Evolutionary conservation across 352 stramenopile species (phyloP), one percentile per base, ranked within the genome.

Genomic region (Blastocystis sp.): DNA sequence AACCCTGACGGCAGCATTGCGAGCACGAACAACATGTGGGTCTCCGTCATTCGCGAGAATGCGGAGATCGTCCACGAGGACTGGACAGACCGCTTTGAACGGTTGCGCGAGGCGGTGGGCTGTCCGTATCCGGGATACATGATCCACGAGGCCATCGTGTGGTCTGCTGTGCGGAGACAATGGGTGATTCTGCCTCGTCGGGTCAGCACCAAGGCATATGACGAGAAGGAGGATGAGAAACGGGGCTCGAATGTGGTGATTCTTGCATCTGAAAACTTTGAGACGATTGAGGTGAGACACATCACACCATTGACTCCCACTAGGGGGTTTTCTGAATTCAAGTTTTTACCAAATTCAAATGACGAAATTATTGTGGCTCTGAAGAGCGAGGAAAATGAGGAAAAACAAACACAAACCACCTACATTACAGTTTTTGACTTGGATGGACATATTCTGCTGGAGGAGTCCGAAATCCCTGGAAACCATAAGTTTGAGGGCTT

Each of bases 171-270:
- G 70, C 93, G 96, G 78, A 94, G 95, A 30, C 96, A 98, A 90
- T 99, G 97, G 97, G 96, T 99, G 45, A 97, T 99, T 70, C 91
- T 99, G 69, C 97, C 97, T 20, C 94, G 97, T 11, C 95, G 97
- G 64, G 95, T 99, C 81, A 98, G 95, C 69, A 94, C 91, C 0
- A 93, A 98, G 47, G 90, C 92, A 11, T 99, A 99, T 91, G 96
- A 98, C 91, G 96, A 99, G 85, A 93, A 95, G 76, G 76, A 94
- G 62, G 97, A 99, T 90, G 97, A 99, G 91, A 94, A 92, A 73
- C 93, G 94, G 53, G 94, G 95, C 47, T 95, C 93, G 20, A 97
- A 97, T 91, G 94, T 95, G 90, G 78, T 98, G 41, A 92, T 97
- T 8, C 92, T 97, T 87, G 94, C 94, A 16, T 95, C 94, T 50